These are phyloP conservation scores for Nymphaea colorata DNA, from an alignment of 164 flowering plant species.

Conservation along the genomic window DNA sequence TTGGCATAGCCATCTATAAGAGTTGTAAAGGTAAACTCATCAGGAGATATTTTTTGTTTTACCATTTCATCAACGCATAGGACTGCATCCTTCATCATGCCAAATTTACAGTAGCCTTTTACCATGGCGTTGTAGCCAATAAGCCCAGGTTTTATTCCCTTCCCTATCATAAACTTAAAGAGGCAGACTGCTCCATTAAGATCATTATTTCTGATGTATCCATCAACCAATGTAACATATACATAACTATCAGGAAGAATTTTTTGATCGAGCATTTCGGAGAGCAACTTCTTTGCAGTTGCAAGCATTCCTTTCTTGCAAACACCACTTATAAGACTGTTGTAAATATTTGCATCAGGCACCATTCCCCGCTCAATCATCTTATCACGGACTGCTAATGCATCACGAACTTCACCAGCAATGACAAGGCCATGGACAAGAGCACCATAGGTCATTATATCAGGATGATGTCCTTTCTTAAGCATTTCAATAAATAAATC, in stretches of 20 bases:
- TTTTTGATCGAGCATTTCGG: constrained; percentile 56
- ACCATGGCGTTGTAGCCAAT: constrained; percentile 70
- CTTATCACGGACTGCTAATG: constrained; percentile 34
- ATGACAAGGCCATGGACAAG: constrained; percentile 61
- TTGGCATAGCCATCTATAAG: constrained; percentile 68
- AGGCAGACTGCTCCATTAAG: constrained; percentile 49
- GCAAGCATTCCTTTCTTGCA: constrained; percentile 53
- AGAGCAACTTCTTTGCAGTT: constrained; percentile 38
- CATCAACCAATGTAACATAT: constrained; percentile 22
- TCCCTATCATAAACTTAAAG: constrained; percentile 31
- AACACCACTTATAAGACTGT: constrained; percentile 64
- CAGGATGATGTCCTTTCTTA: constrained; percentile 42
- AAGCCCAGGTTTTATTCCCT: constrained; percentile 36
- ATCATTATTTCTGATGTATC: constrained; percentile 42
- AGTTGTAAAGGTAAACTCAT: constrained; percentile 63
- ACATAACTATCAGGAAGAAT: constrained; percentile 33
- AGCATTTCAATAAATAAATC: constrained; percentile 44
- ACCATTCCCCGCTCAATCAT: constrained; percentile 47
- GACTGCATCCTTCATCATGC: constrained; percentile 59
- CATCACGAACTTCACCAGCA: constrained; percentile 53
- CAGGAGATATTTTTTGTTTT: constrained; percentile 31
- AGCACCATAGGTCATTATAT: constrained; percentile 55
- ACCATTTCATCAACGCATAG: constrained; percentile 39
- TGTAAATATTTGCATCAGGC: constrained; percentile 67
- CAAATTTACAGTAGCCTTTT: constrained; percentile 71